phyloP scores from a whole-genome alignment of 2,329 filamentous ascomycete species.

The Teratosphaeria nubilosa region DNA sequence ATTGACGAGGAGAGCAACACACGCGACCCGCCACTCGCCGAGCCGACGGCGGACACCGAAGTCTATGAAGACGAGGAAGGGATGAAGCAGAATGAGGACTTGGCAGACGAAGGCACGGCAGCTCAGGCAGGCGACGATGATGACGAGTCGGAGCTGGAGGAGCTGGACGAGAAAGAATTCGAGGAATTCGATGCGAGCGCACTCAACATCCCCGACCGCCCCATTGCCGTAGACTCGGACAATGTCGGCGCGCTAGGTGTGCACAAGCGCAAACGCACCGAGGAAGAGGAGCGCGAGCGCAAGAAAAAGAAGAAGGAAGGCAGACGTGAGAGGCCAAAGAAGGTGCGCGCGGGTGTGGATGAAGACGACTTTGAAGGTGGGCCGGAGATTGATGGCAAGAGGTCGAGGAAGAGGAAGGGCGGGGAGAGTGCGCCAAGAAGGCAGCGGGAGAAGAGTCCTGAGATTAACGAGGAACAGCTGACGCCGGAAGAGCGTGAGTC shows the following conservation, averaged over 20 bases:
- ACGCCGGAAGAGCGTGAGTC: slow-evolving; percentile 70
- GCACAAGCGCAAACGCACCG: slow-evolving; percentile 56
- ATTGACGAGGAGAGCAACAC: slow-evolving; percentile 39
- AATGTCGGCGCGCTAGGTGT: slow-evolving; percentile 52
- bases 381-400: slow-evolving; percentile 45
- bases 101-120: slow-evolving; percentile 12
- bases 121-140: slow-evolving; percentile 25
- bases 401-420: slow-evolving; percentile 40
- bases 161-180: slow-evolving; percentile 56
- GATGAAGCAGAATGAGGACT: slow-evolving; percentile 7
- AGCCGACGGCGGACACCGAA: slow-evolving; percentile 37
- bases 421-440: slow-evolving; percentile 31
- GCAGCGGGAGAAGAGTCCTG: slow-evolving; percentile 41
- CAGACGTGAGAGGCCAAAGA: slow-evolving; percentile 43
- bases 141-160: slow-evolving; percentile 51
- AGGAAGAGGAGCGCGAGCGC: slow-evolving; percentile 47
- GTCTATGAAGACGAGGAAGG: slow-evolving; percentile 29
- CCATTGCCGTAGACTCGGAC: slow-evolving; percentile 50
- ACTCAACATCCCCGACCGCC: slow-evolving; percentile 51
- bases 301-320: slow-evolving; percentile 54
- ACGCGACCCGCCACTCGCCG: slow-evolving; percentile 27
- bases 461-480: slow-evolving; percentile 63
- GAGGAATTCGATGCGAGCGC: slow-evolving; percentile 54
- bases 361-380: slow-evolving; percentile 42
- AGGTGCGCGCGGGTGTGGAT: slow-evolving; percentile 35